Evolutionary conservation across 2,329 filamentous ascomycete genomes (phyloP), one percentile per base, ranked within the genome.

Genomic region (Elsinoe fawcettii): DNA sequence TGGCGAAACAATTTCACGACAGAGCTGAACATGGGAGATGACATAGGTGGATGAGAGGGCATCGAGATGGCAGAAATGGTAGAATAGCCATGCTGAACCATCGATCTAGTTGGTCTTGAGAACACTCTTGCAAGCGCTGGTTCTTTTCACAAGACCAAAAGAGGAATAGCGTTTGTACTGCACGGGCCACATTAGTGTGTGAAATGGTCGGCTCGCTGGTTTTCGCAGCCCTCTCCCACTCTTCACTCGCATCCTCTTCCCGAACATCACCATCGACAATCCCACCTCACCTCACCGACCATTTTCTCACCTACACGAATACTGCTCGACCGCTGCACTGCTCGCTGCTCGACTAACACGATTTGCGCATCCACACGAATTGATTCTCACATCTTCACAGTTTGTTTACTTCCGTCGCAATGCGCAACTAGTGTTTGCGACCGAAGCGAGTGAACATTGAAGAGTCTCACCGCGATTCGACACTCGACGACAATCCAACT

Each of bases 371-470:
- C 9, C 30, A 39, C 12, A 12, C 25, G 49, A 34, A 53, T 53
- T n/a, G 25, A 14, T 16, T 53, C 49, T 53, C 20, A 53, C 49
- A 25, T 36, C 39, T 12, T 36, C 49, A 37, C 49, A 39, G 49
- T 27, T 39, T 36, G 49, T 53, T 37, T 39, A n/a, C 49, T 27
- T 12, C 49, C 34, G 49, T 53, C 49, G 49, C 49, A 39, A 53
- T 53, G 49, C 49, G 49, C 49, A 34, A 22, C 32, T 53, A 53
- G 49, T 37, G 8, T 18, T 53, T 53, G 49, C 49, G 49, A 53
- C 37, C 53, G 37, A 44, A 44, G 18, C 22, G 53, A 23, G 25
- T n/a, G 16, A n/a, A 39, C 51, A 37, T 18, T 22, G 37, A 25
- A 27, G 55, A 46, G n/a, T 32, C 34, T 25, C 41, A 43, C 41